Evolutionary conservation across 1,139 yeast species (phyloP), one percentile per base, ranked within the genome.

Genomic region (Pichia sp.): DNA sequence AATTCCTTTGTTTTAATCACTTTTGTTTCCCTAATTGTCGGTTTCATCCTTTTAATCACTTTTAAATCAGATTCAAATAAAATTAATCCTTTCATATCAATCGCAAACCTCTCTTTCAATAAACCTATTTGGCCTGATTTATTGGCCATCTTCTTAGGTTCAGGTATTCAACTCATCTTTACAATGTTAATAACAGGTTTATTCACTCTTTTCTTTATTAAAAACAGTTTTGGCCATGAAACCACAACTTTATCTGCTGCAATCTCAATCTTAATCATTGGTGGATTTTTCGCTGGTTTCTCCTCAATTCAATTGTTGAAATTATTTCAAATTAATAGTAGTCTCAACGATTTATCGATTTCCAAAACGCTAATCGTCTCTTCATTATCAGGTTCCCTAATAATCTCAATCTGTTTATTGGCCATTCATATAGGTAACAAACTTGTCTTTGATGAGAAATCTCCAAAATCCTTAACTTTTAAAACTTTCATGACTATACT

Each of bases 401-500:
- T 84, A 31, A 93, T 95, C 1, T 73, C 75, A 3, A 47, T 75
- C 14, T 66, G 79, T 1, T 62, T 84, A 45, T 47, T 72, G 1
- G 64, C 77, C 3, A 67, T 82, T 3, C 59, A 83, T 20, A 58
- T 74, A 21, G 64, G 84, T 45, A 85, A 85, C 58, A 65, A 75
- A 47, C 73, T 85, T 43, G 78, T 84, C 3, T 83, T 91, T 85
- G 81, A 83, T 2, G 72, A 79, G 53, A 81, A 80, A 46, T 79
- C 94, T 1, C 79, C 93, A 0, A 70, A 74, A 39, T 91, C 91
- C 0, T 63, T 85, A 36, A 95, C 95, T 9, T 79, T 84, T 51
- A 79, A 84, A 9, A 79, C 89, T 0, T 69, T 83, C 34, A 63
- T 81, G n/a, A 69, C 74, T 2, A 60, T 83, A 34, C 60, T 81